Conservation (phyloP, 768 basidiomycete genomes). For the Collybiopsis luxurians region DNA sequence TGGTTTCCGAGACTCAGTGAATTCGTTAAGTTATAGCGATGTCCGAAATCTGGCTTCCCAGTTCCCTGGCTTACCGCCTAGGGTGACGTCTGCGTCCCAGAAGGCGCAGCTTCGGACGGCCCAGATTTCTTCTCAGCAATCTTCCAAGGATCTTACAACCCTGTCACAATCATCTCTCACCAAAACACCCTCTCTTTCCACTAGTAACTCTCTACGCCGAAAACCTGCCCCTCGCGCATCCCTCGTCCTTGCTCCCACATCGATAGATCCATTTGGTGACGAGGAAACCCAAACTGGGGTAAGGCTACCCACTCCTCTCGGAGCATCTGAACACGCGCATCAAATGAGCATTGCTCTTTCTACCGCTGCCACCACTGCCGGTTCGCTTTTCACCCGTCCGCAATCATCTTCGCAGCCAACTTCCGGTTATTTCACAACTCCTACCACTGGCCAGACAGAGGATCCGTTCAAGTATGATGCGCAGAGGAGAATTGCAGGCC, state of each 20-base stretch:
- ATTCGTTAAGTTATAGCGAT: conserved; percentile 32
- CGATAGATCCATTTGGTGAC: conserved; percentile 12
- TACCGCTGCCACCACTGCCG: background rate
- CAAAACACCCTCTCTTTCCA: background rate
- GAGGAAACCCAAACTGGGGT: conserved; percentile 5
- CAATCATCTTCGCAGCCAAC: background rate
- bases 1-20: conserved; percentile 32
- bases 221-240: conserved; percentile 7
- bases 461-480: conserved; percentile 7
- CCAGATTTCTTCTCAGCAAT: no score
- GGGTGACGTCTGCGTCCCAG: conserved; percentile 23
- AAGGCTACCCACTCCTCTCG: background rate
- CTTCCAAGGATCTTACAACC: no score
- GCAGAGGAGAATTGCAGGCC: background rate
- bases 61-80: conserved; percentile 51
- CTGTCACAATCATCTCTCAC: no score
- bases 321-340: conserved; percentile 1
- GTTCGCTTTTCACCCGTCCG: background rate
- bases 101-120: conserved; percentile 11
- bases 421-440: conserved; percentile 1
- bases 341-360: conserved; percentile 7
- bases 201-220: conserved; percentile 1
- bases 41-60: conserved; percentile 50
- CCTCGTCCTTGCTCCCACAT: background rate
- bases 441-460: background rate